Conservation (phyloP, 768 basidiomycete genomes). For the Boletellus ananiceps region DNA sequence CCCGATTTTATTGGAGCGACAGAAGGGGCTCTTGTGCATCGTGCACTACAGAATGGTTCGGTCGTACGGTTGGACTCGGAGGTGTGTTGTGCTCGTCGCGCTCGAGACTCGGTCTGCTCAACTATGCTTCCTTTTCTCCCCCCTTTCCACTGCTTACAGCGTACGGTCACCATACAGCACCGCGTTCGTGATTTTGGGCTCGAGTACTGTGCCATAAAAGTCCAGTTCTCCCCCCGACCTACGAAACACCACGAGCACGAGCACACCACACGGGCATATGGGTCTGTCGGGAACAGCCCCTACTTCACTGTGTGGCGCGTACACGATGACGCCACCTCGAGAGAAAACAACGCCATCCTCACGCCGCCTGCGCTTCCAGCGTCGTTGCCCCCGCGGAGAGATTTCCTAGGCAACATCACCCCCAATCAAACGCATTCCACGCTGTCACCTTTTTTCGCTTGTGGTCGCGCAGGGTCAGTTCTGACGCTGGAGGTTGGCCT, state of each 20-base stretch:
- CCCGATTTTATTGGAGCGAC: constrained; percentile 20
- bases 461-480: constrained; percentile 10
- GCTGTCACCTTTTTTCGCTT: constrained; percentile 13
- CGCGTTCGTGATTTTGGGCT: constrained; percentile 25
- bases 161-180: constrained; percentile 17
- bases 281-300: constrained; percentile 10
- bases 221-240: constrained; percentile 5
- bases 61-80: constrained; percentile 19
- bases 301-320: constrained; percentile 18
- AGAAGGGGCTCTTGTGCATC: constrained; percentile 7
- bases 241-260: constrained; percentile 1
- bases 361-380: constrained; percentile 8
- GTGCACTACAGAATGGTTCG: constrained; percentile 15
- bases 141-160: constrained; percentile 4
- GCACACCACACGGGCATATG: constrained; percentile 13
- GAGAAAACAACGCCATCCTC: constrained; percentile 3
- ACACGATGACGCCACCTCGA: constrained; percentile 2
- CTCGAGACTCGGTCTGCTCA: neutral
- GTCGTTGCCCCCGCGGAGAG: constrained; percentile 6
- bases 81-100: constrained; percentile 1
- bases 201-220: constrained; percentile 15
- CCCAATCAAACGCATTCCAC: constrained; percentile 6
- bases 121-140: neutral
- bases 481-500: constrained; percentile 22
- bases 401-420: constrained; percentile 17